These are phyloP conservation scores for Penicillium samsonianum DNA, from an alignment of 495 filamentous ascomycete species.

Conservation along the genomic window DNA sequence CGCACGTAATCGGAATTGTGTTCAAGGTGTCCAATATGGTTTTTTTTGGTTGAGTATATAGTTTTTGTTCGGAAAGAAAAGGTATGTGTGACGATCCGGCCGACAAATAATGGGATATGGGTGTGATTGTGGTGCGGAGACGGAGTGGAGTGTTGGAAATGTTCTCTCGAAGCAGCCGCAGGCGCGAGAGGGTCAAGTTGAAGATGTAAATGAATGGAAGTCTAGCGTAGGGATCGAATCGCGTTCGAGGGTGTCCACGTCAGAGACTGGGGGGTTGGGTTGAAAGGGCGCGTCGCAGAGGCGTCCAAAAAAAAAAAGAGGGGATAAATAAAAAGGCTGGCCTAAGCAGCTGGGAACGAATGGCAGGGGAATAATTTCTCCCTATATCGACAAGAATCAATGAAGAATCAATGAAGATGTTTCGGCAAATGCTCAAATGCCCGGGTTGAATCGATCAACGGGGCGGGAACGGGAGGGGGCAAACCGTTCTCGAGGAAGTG, in stretches of 20 bases:
- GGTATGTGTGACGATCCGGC: slow-evolving; percentile 14
- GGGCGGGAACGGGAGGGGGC: slow-evolving; percentile 23
- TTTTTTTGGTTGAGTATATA: slow-evolving; percentile 19
- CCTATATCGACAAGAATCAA: slow-evolving; percentile 15
- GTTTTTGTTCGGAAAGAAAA: slow-evolving; percentile 17
- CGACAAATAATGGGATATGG: slow-evolving; percentile 11
- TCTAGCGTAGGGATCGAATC: slow-evolving; percentile 26
- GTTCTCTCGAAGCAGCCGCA: slow-evolving; percentile 46
- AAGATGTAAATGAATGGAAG: slow-evolving; percentile 35
- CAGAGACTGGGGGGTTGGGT: slow-evolving; percentile 35
- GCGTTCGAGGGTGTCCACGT: slow-evolving; percentile 27
- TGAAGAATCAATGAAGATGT: slow-evolving; percentile 16
- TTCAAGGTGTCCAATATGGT: slow-evolving; percentile 1
- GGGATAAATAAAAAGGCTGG: slow-evolving; percentile 39
- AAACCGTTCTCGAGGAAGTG: slow-evolving; percentile 33
- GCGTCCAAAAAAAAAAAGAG: slow-evolving; percentile 36
- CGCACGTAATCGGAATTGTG: slow-evolving; percentile 2
- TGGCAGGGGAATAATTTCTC: slow-evolving; percentile 17
- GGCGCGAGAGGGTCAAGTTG: slow-evolving; percentile 37
- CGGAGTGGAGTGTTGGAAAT: slow-evolving; percentile 23
- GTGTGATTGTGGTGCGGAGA: slow-evolving; percentile 27
- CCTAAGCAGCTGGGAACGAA: slow-evolving; percentile 44
- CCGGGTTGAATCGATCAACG: slow-evolving; percentile 37
- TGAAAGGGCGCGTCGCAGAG: slow-evolving; percentile 46
- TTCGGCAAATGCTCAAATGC: slow-evolving; percentile 15